Percentiles rank a stretch among this genome's conserved stretches.
Conservation (phyloP, 2,329 filamentous ascomycete genomes). For the Xylaria polymorpha region DNA sequence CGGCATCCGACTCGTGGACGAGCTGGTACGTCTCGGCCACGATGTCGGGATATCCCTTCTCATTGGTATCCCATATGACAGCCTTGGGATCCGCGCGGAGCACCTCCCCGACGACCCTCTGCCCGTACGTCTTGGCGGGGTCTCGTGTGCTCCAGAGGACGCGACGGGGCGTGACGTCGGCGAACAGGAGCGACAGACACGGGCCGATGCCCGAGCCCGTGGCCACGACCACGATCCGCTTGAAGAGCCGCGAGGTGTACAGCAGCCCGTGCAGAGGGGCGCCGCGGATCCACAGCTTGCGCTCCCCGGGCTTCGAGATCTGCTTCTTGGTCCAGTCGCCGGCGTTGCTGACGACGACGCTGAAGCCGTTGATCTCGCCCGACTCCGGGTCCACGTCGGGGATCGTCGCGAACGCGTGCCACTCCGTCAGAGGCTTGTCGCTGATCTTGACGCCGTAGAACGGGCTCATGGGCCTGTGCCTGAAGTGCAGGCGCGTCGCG, state of each 20-base stretch:
- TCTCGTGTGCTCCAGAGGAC: conserved; percentile 76
- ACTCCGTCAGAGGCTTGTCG: conserved; percentile 73
- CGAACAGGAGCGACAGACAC: conserved; percentile 71
- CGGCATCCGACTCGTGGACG: conserved; percentile 66
- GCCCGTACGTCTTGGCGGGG: conserved; percentile 72
- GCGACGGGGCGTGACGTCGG: conserved; percentile 62
- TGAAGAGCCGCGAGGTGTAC: conserved; percentile 74
- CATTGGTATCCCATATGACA: conserved; percentile 74
- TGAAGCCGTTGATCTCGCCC: conserved; percentile 67
- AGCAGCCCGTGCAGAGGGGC: conserved; percentile 75
- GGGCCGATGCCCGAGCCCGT: conserved; percentile 82
- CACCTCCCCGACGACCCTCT: conserved; percentile 66
- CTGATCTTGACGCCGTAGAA: conserved; percentile 71
- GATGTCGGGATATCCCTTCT: conserved; percentile 68
- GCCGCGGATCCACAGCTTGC: conserved; percentile 74
- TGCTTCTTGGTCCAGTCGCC: conserved; percentile 80
- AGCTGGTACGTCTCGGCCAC: conserved; percentile 64
- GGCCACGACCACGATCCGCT: conserved; percentile 72
- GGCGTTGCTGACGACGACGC: conserved; percentile 76
- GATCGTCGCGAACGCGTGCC: conserved; percentile 82
- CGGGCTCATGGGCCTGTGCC: conserved; percentile 68
- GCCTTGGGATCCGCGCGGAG: conserved; percentile 68
- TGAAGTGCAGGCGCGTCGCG: conserved; percentile 77
- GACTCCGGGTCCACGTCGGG: conserved; percentile 61
- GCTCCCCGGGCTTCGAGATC: conserved; percentile 70